Conservation (phyloP, 2,329 filamentous ascomycete species). For the Macrophomina pseudophaseolina region DNA sequence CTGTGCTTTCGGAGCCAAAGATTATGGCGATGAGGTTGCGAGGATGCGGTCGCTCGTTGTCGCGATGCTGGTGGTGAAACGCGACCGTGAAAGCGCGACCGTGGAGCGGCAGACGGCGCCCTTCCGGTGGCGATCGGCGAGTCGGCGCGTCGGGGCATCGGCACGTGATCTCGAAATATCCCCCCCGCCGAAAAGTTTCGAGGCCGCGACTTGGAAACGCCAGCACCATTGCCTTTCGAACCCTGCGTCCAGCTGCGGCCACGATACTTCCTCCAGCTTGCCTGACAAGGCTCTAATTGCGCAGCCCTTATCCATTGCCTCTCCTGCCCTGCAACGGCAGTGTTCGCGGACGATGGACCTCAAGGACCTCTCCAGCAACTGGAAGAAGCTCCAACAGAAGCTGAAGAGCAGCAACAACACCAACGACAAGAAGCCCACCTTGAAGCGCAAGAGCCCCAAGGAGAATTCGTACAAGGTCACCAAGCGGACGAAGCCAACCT, state of each 20-base stretch:
- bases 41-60: slow-evolving; percentile 10
- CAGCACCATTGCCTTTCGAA: neutral
- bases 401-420: slow-evolving; percentile 42
- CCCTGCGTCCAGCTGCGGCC: neutral
- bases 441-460: slow-evolving; percentile 41
- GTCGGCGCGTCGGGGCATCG: neutral
- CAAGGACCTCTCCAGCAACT: slow-evolving; percentile 62
- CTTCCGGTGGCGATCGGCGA: slow-evolving; percentile 9
- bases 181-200: slow-evolving; percentile 19
- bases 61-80: slow-evolving; percentile 19
- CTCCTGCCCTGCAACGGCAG: neutral
- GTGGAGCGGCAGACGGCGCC: slow-evolving; percentile 8
- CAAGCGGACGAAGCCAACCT: slow-evolving; percentile 40
- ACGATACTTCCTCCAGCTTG: neutral
- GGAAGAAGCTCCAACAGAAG: slow-evolving; percentile 76
- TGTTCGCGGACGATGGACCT: slow-evolving; percentile 44
- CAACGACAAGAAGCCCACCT: slow-evolving; percentile 36
- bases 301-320: neutral
- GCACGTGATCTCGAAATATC: neutral
- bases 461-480: slow-evolving; percentile 31
- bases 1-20: neutral
- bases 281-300: neutral
- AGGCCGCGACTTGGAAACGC: neutral
- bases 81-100: slow-evolving; percentile 23
- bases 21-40: slow-evolving; percentile 11